Conservation (phyloP, 2,329 filamentous ascomycete genomes). For the Aspergillus sp. region DNA sequence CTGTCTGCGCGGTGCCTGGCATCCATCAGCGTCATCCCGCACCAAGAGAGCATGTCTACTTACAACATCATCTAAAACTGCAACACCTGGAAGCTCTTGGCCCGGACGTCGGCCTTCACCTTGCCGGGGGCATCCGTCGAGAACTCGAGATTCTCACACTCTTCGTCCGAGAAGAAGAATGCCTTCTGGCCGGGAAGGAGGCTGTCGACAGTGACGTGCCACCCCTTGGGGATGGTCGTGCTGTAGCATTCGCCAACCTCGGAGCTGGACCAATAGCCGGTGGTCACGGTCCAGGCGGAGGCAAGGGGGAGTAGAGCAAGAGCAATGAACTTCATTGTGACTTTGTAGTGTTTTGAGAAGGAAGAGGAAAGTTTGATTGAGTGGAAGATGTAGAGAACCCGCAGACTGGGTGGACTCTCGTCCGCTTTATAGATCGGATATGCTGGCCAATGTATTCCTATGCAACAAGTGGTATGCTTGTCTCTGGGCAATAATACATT, state of each 20-base stretch:
- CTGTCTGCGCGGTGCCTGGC: too few species aligned
- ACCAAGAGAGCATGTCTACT: too few species aligned
- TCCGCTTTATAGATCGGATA: too few species aligned
- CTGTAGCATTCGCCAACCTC: background rate
- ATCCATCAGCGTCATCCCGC: too few species aligned
- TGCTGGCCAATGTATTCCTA: too few species aligned
- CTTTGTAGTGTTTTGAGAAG: too few species aligned
- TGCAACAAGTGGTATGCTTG: too few species aligned
- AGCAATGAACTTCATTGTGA: constrained; percentile 4
- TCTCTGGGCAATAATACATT: too few species aligned
- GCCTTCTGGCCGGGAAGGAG: background rate
- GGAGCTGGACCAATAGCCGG: constrained; percentile 5
- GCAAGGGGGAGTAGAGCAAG: constrained; percentile 1
- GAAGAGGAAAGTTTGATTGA: too few species aligned
- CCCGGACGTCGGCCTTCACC: background rate
- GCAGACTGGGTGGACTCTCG: too few species aligned
- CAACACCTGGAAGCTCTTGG: constrained; percentile 4
- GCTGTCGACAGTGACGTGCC: background rate
- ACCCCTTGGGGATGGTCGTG: background rate
- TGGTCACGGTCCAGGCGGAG: constrained; percentile 4
- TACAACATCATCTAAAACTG: background rate
- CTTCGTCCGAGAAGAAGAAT: constrained; percentile 5
- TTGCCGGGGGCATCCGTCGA: background rate
- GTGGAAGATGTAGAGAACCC: too few species aligned
- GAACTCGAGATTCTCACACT: constrained; percentile 3